Percentiles rank a stretch among this genome's conserved stretches.
Evolutionary conservation across 768 basidiomycete species (phyloP).

Genomic region (Macrocybe gigantea): DNA sequence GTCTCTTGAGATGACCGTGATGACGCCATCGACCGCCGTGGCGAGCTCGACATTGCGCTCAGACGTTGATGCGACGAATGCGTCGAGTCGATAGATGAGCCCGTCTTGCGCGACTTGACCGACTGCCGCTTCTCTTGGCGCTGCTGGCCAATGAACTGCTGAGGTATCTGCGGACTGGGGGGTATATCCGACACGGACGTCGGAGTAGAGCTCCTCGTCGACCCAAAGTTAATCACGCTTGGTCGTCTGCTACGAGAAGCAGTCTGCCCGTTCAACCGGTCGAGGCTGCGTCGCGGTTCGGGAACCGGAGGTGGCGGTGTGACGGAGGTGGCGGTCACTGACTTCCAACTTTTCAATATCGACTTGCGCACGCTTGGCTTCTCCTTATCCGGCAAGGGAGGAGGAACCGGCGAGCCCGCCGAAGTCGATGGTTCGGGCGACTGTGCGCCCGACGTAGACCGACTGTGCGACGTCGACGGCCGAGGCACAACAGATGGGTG

Average conservation of each 20-base stretch:
- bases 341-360: slow-evolving; percentile 64
- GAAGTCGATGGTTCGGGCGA: no score
- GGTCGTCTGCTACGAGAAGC: slow-evolving; percentile 35
- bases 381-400: slow-evolving; percentile 33
- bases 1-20: slow-evolving; percentile 39
- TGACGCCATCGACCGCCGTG: slow-evolving; percentile 33
- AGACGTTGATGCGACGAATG: slow-evolving; percentile 18
- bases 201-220: background rate
- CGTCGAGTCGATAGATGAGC: slow-evolving; percentile 27
- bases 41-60: slow-evolving; percentile 22
- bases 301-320: slow-evolving; percentile 1
- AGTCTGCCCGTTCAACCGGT: slow-evolving; percentile 34
- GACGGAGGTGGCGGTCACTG: slow-evolving; percentile 23
- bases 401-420: slow-evolving; percentile 7
- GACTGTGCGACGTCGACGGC: no score
- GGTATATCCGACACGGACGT: slow-evolving; percentile 40
- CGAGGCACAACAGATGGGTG: slow-evolving; percentile 12
- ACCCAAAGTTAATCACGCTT: slow-evolving; percentile 35
- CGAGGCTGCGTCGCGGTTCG: slow-evolving; percentile 6
- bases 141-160: slow-evolving; percentile 29
- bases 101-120: slow-evolving; percentile 24
- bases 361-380: slow-evolving; percentile 55
- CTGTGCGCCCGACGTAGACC: no score
- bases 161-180: slow-evolving; percentile 58
- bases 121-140: slow-evolving; percentile 20